Evolutionary conservation across 305 asterid species (phyloP), one percentile per base, ranked within the genome.

Genomic region (Ajuga reptans): DNA sequence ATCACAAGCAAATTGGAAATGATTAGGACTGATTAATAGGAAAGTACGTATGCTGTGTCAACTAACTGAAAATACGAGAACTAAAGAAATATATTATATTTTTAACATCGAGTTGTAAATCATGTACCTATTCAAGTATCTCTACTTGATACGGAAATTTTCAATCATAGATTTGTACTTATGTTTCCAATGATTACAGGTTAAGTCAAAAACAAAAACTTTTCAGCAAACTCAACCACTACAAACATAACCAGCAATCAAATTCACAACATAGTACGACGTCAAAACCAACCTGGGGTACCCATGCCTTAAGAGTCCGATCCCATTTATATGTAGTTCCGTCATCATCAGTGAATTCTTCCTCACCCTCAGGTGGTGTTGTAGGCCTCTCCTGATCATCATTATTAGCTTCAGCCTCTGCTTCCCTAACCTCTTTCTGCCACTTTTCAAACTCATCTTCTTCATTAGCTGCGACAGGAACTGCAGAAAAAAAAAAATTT

Each of bases 321-420:
- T 88, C 95, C 98, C 98, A 92, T 77, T 86, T 92, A 84, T 92
- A 92, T 49, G 75, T 71, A 59, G 98, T 90, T 64, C 97, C 97
- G 79, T 92, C 98, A 79, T 92, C 97, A 79, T 92, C 97, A 51
- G 85, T 85, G 66, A 92, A 92, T 76, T 92, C 98, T 45, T 84
- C 88, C 79, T 89, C 98, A n/a, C 96, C 98, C 71, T 90, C 96
- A 18, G 97, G 95, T 61, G 97, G 97, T 11, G 95, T 90, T 63
- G 87, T 74, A 67, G 96, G 98, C 83, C 90, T 86, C 73, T 90
- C 96, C 2, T 67, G 68, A 64, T 85, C 95, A 74, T 81, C 84
- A 78, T 66, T 78, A 75, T 41, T 81, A 29, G 78, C 84, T 60
- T 80, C 89, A 0, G 80, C 85, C 78, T 87, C 96, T 0, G 92